phyloP scores from a whole-genome alignment of 2,329 filamentous ascomycete species.

The Colletotrichum filicis region DNA sequence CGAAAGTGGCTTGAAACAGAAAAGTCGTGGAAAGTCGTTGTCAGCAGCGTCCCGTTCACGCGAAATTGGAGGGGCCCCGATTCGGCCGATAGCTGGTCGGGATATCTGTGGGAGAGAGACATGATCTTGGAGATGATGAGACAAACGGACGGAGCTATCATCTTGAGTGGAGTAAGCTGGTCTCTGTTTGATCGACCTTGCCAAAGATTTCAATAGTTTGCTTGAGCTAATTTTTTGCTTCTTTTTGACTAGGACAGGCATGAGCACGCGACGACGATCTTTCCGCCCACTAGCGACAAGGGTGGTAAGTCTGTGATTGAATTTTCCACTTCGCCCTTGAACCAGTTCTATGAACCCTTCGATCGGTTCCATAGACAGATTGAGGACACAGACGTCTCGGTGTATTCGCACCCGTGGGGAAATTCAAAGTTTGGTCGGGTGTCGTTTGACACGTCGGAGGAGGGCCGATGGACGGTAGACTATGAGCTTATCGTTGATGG shows the following conservation, averaged over 20 bases:
- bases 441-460: slow-evolving; percentile 10
- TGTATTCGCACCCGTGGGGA: slow-evolving; percentile 25
- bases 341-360: slow-evolving; percentile 76
- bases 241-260: slow-evolving; percentile 59
- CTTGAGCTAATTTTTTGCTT: background rate
- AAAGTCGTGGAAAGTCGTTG: slow-evolving; percentile 70
- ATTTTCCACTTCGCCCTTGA: slow-evolving; percentile 73
- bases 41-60: slow-evolving; percentile 75
- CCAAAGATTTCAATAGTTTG: background rate
- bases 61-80: slow-evolving; percentile 74
- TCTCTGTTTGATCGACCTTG: background rate
- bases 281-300: slow-evolving; percentile 46
- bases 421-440: slow-evolving; percentile 25
- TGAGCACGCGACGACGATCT: slow-evolving; percentile 72
- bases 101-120: slow-evolving; percentile 71
- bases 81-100: slow-evolving; percentile 72
- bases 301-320: slow-evolving; percentile 64
- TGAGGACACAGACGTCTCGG: slow-evolving; percentile 45
- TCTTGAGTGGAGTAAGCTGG: slow-evolving; percentile 66
- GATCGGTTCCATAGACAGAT: slow-evolving; percentile 68
- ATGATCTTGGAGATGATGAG: slow-evolving; percentile 73
- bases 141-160: slow-evolving; percentile 69
- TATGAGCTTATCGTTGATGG: slow-evolving; percentile 27
- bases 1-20: slow-evolving; percentile 61
- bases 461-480: slow-evolving; percentile 1